Evolutionary conservation across 805 yeast species (phyloP), one percentile per base, ranked within the genome.

Genomic region (Pichia nanzhaoensis): DNA sequence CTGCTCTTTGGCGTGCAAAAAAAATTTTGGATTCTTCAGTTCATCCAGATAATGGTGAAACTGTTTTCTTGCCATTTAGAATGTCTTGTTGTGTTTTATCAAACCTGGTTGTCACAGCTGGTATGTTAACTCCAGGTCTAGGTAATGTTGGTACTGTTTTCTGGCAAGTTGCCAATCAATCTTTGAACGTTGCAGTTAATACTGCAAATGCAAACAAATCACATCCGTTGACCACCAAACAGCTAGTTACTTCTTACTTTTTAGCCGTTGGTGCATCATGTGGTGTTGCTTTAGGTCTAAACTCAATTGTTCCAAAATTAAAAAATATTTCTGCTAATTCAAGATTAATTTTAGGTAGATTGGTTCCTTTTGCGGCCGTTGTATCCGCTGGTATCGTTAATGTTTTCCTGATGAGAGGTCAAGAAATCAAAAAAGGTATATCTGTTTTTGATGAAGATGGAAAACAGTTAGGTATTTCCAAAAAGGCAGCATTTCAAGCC

Each of bases 91-190:
- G 93, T 68, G 99, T 93, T 16, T 69, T 93, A 44, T 87, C 96
- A 10, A 93, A 93, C 64, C 68, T 93, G 65, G 91, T 91, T 19
- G 98, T 93, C 41, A 91, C 98, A 5, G 91, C 84, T 3, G 99
- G 99, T 53, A 93, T 93, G 99, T 75, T 93, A 53, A 91, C 97
- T 1, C 99, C 99, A 7, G 84, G 85, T 45, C 65, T 93, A 59
- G 95, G 95, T 9, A 80, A 89, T 9, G 78, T 75, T 0, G 99
- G 99, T 33, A 91, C 98, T 0, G 61, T 89, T 19, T 91, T 93
- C 66, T 93, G 99, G 99, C 99, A 93, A 68, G 78, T 93, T 62
- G 95, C 97, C 18, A 93, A 93, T 67, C 99, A 93, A 67, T 87
- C 96, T 19, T 73, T 93, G 52, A 93, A 93, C 59, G 99, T 93